Evolutionary conservation across 495 filamentous ascomycete genomes (phyloP).

Genomic region (Aspergillus steynii): DNA sequence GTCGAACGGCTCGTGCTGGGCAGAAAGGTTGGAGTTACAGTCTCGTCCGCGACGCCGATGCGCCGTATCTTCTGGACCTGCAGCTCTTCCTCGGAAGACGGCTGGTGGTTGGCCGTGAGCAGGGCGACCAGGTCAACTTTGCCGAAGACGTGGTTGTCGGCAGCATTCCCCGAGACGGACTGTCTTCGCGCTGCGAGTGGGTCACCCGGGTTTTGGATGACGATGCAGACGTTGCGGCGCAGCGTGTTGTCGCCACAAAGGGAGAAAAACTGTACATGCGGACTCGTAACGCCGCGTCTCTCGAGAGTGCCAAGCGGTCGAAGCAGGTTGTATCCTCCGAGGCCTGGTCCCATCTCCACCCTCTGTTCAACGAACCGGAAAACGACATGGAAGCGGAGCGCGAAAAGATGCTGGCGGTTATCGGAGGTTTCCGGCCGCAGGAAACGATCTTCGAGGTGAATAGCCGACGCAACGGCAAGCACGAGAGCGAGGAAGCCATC

Average conservation of each 20-base stretch:
- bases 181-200: conserved; percentile 77
- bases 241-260: conserved; percentile 74
- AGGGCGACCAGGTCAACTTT: conserved; percentile 60
- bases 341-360: conserved; percentile 68
- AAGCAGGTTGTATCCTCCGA: conserved; percentile 69
- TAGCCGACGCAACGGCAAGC: conserved; percentile 61
- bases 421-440: conserved; percentile 81
- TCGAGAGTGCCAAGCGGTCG: conserved; percentile 81
- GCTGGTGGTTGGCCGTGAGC: conserved; percentile 64
- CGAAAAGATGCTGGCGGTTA: conserved; percentile 78
- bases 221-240: conserved; percentile 66
- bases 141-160: conserved; percentile 81
- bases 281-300: conserved; percentile 84
- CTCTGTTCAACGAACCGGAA: conserved; percentile 70
- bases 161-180: conserved; percentile 61
- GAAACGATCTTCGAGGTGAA: conserved; percentile 96
- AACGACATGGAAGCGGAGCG: conserved; percentile 67
- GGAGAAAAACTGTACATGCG: conserved; percentile 90
- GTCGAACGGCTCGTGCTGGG: conserved; percentile 90
- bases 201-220: conserved; percentile 74
- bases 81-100: conserved; percentile 88
- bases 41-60: conserved; percentile 79
- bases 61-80: conserved; percentile 89
- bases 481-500: conserved; percentile 60
- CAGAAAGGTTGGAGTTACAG: conserved; percentile 92